These are phyloP conservation scores for Arthrocladium fulminans DNA, from an alignment of 2,329 filamentous ascomycete species.

Conservation along the genomic window DNA sequence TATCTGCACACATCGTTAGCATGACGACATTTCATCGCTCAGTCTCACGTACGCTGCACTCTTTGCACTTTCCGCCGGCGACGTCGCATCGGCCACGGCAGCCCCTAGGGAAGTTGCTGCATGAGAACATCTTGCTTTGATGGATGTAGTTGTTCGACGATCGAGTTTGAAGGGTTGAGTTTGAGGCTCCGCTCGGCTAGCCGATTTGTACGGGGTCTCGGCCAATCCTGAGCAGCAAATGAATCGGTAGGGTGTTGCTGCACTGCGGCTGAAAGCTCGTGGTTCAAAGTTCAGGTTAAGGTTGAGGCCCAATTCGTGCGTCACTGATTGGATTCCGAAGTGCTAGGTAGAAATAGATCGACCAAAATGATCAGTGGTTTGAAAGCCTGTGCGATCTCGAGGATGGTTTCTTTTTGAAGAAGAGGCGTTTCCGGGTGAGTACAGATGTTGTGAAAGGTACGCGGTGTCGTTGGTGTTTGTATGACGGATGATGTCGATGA, in stretches of 20 bases:
- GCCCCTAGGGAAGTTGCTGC: conserved; percentile 39
- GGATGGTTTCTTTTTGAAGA: not conserved
- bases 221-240: not conserved
- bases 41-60: conserved; percentile 35
- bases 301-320: not conserved
- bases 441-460: not conserved
- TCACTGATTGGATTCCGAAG: not conserved
- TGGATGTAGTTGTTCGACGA: too few relatives aligned
- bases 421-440: not conserved
- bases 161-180: not conserved
- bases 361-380: too few relatives aligned
- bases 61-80: conserved; percentile 35
- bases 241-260: not conserved
- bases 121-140: conserved; percentile 36
- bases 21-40: conserved; percentile 1
- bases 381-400: too few relatives aligned
- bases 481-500: not conserved
- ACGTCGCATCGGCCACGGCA: conserved; percentile 40
- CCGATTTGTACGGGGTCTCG: not conserved
- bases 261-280: not conserved
- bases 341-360: too few relatives aligned
- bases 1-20: conserved; percentile 18
- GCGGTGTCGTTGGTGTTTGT: not conserved
- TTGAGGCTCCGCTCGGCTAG: not conserved
- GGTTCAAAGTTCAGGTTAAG: not conserved